Percentiles rank a stretch among this genome's conserved stretches.
Evolutionary conservation across 768 basidiomycete species (phyloP).

Genomic region (Trametes cubensis): DNA sequence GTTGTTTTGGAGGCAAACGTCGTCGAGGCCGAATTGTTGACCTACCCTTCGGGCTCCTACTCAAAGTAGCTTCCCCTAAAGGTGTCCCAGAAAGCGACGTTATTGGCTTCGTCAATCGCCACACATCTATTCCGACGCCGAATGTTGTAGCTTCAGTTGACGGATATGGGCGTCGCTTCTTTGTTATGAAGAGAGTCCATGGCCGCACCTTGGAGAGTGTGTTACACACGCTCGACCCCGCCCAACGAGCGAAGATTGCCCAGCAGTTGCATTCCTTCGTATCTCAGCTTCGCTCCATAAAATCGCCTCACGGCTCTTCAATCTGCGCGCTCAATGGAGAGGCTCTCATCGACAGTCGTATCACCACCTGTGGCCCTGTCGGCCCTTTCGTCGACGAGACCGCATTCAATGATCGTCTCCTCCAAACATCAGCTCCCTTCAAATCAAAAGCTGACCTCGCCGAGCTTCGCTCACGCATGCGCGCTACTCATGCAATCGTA

Average conservation of each 20-base stretch:
- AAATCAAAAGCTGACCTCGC: neutral
- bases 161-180: neutral
- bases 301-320: neutral
- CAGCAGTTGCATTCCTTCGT: neutral
- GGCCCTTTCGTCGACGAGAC: neutral
- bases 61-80: neutral
- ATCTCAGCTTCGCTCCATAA: neutral
- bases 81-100: neutral
- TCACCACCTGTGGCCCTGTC: neutral
- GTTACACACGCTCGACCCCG: neutral
- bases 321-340: neutral
- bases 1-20: neutral
- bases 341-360: neutral
- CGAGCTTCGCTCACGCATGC: neutral
- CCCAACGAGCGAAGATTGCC: neutral
- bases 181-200: neutral
- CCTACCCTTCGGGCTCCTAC: neutral
- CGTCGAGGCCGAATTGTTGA: neutral
- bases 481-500: neutral
- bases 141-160: neutral
- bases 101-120: slow-evolving; percentile 1
- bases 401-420: slow-evolving; percentile 1
- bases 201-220: neutral
- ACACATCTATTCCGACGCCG: slow-evolving; percentile 4
- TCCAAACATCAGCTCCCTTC: neutral